A percentile compares a stretch with the other conserved stretches of the same genome.
These are phyloP conservation scores for Ophiognomonia clavigignenti-juglandacearum DNA, from an alignment of 2,329 filamentous ascomycete genomes.

Conservation along the genomic window DNA sequence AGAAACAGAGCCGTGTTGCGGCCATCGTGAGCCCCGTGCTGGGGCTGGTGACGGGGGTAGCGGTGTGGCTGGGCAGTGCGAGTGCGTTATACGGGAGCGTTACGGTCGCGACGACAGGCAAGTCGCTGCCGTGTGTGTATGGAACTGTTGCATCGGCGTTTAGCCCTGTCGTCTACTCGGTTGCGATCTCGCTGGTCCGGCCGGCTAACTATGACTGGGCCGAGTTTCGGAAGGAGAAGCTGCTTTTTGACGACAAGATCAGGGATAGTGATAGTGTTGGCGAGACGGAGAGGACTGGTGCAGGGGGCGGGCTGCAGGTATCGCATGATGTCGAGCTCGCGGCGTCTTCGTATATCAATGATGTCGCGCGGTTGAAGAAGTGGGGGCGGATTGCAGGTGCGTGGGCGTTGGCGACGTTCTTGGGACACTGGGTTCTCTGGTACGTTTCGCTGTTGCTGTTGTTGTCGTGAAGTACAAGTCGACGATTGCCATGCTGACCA, in stretches of 20 bases:
- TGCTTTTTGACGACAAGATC: conserved; percentile 29
- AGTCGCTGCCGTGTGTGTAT: conserved; percentile 46
- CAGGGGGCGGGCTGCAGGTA: conserved; percentile 2
- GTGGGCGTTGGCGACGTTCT: conserved; percentile 44
- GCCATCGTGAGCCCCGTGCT: conserved; percentile 43
- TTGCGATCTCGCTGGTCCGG: conserved; percentile 11
- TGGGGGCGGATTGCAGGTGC: conserved; percentile 41
- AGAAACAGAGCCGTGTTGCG: conserved; percentile 41
- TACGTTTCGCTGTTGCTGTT: neutral
- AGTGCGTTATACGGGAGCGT: conserved; percentile 41
- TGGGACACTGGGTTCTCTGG: conserved; percentile 51
- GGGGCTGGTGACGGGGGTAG: conserved; percentile 45
- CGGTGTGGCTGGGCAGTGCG: conserved; percentile 47
- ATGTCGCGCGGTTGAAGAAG: conserved; percentile 34
- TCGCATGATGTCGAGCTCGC: conserved; percentile 19
- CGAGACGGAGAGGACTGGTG: no score
- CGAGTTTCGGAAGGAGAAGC: conserved; percentile 31
- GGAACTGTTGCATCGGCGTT: conserved; percentile 45
- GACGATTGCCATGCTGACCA: conserved; percentile 13
- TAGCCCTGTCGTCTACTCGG: conserved; percentile 16
- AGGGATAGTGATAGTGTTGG: neutral
- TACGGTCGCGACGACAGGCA: conserved; percentile 40
- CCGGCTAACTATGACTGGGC: conserved; percentile 22
- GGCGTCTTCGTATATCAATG: conserved; percentile 21
- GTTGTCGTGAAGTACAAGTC: neutral